Conservation (phyloP, 2,329 filamentous ascomycete species). For the Hypomyces perniciosus region DNA sequence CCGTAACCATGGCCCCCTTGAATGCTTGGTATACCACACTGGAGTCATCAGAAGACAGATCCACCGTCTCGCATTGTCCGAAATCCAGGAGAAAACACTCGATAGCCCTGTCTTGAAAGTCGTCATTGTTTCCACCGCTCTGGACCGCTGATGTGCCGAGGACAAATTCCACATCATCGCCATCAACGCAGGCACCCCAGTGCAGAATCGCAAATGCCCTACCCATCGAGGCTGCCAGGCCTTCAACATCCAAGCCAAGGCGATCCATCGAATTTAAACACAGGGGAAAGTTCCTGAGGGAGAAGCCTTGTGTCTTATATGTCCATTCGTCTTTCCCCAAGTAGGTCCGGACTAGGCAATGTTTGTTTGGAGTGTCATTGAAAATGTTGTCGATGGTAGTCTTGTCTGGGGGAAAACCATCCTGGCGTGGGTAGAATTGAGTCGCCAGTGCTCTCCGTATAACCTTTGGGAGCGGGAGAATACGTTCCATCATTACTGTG, state of each 20-base stretch:
- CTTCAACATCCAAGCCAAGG: constrained; percentile 9
- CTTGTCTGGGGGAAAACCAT: neutral
- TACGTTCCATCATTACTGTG: constrained; percentile 16
- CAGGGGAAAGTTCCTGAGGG: constrained; percentile 12
- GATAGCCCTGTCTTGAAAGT: constrained; percentile 12
- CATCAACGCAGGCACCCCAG: constrained; percentile 18
- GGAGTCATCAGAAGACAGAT: constrained; percentile 10
- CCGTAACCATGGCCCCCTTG: constrained; percentile 19
- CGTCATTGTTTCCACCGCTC: neutral
- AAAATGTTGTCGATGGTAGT: constrained; percentile 1
- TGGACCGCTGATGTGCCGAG: constrained; percentile 8
- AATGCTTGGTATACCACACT: constrained; percentile 18
- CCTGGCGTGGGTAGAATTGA: constrained; percentile 11
- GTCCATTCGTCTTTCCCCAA: constrained; percentile 9
- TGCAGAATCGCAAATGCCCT: constrained; percentile 19
- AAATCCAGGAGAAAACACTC: constrained; percentile 19
- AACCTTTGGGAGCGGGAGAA: constrained; percentile 18
- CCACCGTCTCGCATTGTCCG: constrained; percentile 18
- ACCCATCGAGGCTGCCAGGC: constrained; percentile 15
- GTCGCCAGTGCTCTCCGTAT: constrained; percentile 14
- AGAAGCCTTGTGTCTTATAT: neutral
- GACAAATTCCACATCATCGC: constrained; percentile 20
- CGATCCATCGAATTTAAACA: constrained; percentile 9
- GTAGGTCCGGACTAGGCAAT: constrained; percentile 18
- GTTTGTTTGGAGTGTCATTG: constrained; percentile 14